Evolutionary conservation across 2,329 filamentous ascomycete genomes (phyloP).

Genomic region (Hymenoscyphus linearis): DNA sequence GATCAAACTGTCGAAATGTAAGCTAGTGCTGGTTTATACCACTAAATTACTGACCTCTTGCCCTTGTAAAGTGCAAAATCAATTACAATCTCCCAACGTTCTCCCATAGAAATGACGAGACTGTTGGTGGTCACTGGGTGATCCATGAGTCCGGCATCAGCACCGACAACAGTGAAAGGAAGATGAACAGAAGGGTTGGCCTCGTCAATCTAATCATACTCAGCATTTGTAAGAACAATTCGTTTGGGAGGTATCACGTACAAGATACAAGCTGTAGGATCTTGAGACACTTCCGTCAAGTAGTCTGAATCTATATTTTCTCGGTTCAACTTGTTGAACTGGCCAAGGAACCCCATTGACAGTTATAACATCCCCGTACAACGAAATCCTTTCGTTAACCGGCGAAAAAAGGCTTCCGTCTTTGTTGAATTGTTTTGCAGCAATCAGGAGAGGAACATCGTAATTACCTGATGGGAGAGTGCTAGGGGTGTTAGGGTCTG

Average conservation of each 20-base stretch:
- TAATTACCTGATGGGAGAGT: background rate
- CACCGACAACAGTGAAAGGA: conserved; percentile 44
- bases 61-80: conserved; percentile 47
- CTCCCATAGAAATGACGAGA: conserved; percentile 47
- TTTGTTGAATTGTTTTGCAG: background rate
- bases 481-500: background rate
- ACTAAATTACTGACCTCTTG: conserved; percentile 39
- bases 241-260: background rate
- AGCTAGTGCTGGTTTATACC: background rate
- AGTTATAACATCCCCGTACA: background rate
- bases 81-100: conserved; percentile 53
- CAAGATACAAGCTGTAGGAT: background rate
- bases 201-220: conserved; percentile 40
- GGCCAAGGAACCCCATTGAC: background rate
- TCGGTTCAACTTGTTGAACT: background rate
- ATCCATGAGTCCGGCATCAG: conserved; percentile 24
- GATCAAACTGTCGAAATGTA: background rate
- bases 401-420: background rate
- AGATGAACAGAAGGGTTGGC: conserved; percentile 31
- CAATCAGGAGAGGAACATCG: background rate
- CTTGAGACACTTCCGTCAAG: background rate
- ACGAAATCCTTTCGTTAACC: background rate
- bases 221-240: background rate
- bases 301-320: background rate
- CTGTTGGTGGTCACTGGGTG: conserved; percentile 39